These are phyloP conservation scores for Trametes meyenii DNA, from an alignment of 768 basidiomycete species.

Conservation along the genomic window DNA sequence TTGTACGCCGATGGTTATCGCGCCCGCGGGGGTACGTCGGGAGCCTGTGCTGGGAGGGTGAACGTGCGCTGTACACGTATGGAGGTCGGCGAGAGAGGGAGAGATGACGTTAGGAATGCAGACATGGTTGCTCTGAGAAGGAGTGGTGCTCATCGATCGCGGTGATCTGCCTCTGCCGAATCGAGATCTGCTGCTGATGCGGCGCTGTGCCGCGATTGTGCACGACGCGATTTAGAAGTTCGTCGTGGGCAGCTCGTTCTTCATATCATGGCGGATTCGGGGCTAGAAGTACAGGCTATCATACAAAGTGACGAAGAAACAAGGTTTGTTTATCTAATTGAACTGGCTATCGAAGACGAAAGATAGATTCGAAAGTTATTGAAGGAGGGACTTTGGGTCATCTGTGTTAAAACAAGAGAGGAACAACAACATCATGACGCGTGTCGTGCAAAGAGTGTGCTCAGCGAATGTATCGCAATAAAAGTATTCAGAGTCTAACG, in stretches of 20 bases:
- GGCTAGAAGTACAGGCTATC: no score
- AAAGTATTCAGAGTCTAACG: no score
- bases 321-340: no score
- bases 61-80: not conserved
- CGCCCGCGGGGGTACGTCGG: no score
- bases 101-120: not conserved
- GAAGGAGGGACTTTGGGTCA: no score
- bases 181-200: constrained; percentile 6
- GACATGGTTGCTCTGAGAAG: not conserved
- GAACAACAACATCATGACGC: no score
- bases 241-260: not conserved
- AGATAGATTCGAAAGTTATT: no score
- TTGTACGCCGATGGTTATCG: not conserved
- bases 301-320: no score
- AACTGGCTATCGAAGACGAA: no score
- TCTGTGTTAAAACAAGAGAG: no score
- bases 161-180: constrained; percentile 3
- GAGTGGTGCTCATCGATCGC: not conserved
- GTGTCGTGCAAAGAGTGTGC: no score
- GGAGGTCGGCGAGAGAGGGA: not conserved
- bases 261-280: not conserved
- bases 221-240: not conserved
- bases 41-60: not conserved
- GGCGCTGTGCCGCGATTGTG: not conserved
- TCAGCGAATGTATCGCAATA: no score